Evolutionary conservation across 345 rosid genomes (phyloP).

Genomic region (Microthlaspi erraticum): DNA sequence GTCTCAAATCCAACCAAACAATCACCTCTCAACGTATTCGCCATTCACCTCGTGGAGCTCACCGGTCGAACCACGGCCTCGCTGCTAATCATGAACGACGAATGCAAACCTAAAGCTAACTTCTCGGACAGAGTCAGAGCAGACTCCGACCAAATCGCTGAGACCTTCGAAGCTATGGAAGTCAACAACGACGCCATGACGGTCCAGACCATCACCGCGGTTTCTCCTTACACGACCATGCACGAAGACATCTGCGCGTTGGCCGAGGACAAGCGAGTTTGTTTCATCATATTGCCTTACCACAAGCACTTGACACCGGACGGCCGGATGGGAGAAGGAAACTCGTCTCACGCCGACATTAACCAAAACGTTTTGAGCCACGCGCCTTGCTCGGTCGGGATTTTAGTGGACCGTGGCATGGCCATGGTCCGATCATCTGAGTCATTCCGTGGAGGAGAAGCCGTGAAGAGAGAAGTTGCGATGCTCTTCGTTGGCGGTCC

Average conservation of each 20-base stretch:
- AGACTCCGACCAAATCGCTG: slow-evolving; percentile 54
- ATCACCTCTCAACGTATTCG: slow-evolving; percentile 60
- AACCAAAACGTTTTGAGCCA: slow-evolving; percentile 55
- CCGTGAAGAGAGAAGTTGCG: slow-evolving; percentile 37
- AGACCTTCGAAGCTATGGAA: slow-evolving; percentile 49
- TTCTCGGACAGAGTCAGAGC: slow-evolving; percentile 43
- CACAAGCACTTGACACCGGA: slow-evolving; percentile 47
- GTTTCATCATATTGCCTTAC: slow-evolving; percentile 65
- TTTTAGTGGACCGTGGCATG: slow-evolving; percentile 70
- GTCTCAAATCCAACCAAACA: slow-evolving; percentile 55
- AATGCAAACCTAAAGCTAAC: slow-evolving; percentile 36
- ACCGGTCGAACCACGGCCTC: slow-evolving; percentile 68
- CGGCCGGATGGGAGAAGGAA: slow-evolving; percentile 52
- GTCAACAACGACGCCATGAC: slow-evolving; percentile 37
- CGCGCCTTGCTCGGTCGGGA: slow-evolving; percentile 70
- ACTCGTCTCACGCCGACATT: slow-evolving; percentile 50
- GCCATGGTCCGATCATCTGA: slow-evolving; percentile 38
- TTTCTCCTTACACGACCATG: slow-evolving; percentile 67
- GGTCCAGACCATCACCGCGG: slow-evolving; percentile 54
- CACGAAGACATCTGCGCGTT: slow-evolving; percentile 65
- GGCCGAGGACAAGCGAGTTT: slow-evolving; percentile 63
- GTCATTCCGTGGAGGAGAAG: slow-evolving; percentile 38
- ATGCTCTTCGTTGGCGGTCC: slow-evolving; percentile 59
- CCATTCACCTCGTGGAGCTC: slow-evolving; percentile 64
- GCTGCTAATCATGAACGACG: slow-evolving; percentile 61